A percentile compares a stretch with the other conserved stretches of the same genome.
Evolutionary conservation across 257 asterid genomes (phyloP).

Genomic region (Lycium barbarum): DNA sequence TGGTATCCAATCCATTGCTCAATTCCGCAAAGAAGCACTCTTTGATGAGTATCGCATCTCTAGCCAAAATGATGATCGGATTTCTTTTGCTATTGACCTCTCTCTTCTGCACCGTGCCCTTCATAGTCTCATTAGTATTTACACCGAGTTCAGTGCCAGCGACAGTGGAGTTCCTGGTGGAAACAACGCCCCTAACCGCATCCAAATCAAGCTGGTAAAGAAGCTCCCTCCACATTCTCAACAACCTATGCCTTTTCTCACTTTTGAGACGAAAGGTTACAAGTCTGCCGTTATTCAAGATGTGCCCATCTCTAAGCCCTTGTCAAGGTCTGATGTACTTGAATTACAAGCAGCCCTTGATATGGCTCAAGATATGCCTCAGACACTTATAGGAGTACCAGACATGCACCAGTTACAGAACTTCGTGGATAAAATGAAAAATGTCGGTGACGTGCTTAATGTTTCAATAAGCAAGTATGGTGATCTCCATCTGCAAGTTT

Average conservation of each 20-base stretch:
- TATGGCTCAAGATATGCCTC: constrained; percentile 72
- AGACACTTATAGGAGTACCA: constrained; percentile 65
- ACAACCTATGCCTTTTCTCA: constrained; percentile 75
- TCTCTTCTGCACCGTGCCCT: constrained; percentile 96
- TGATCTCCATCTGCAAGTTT: constrained; percentile 80
- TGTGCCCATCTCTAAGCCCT: constrained; percentile 91
- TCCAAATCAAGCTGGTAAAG: constrained; percentile 82
- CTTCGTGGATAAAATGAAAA: constrained; percentile 82
- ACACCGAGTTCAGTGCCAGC: constrained; percentile 43
- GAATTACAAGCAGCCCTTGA: constrained; percentile 78
- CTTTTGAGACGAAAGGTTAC: constrained; percentile 80
- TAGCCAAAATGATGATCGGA: constrained; percentile 70
- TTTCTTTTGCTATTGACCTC: constrained; percentile 83
- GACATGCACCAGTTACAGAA: constrained; percentile 64
- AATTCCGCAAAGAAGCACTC: constrained; percentile 66
- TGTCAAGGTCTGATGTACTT: constrained; percentile 69
- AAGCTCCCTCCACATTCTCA: constrained; percentile 74
- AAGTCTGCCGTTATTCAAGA: constrained; percentile 90
- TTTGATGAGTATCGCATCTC: constrained; percentile 78
- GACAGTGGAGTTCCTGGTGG: constrained; percentile 31
- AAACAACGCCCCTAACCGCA: constrained; percentile 38
- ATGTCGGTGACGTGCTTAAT: constrained; percentile 80
- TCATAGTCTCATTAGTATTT: constrained; percentile 76
- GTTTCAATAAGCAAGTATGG: constrained; percentile 80
- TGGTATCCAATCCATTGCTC: constrained; percentile 88